Evolutionary conservation across 768 basidiomycete genomes (phyloP).

Genomic region (Clitopilus hobsonii): DNA sequence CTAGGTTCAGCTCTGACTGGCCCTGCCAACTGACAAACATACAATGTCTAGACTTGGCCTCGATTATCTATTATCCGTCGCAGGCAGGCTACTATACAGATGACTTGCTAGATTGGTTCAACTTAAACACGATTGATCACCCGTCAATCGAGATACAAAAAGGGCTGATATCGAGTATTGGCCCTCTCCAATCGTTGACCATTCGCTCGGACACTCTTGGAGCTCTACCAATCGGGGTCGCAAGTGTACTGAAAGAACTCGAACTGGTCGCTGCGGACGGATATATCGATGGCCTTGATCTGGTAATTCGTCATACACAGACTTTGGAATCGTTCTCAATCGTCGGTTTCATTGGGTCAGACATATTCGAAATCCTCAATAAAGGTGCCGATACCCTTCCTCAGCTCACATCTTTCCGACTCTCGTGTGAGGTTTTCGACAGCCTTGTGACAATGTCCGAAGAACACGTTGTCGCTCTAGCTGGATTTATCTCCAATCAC

Average conservation of each 20-base stretch:
- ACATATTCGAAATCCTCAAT: constrained; percentile 25
- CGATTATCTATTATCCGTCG: background rate
- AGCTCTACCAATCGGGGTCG: constrained; percentile 26
- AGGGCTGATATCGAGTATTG: constrained; percentile 1
- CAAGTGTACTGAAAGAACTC: constrained; percentile 24
- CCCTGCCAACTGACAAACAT: constrained; percentile 8
- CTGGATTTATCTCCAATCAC: constrained; percentile 26
- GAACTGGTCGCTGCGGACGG: constrained; percentile 26
- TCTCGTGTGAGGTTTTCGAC: constrained; percentile 24
- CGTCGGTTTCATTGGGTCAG: constrained; percentile 24
- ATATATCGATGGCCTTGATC: constrained; percentile 25
- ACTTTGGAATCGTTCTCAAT: constrained; percentile 31
- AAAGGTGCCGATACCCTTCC: constrained; percentile 22
- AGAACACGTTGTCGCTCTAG: constrained; percentile 15
- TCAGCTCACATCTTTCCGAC: constrained; percentile 28
- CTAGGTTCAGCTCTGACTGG: constrained; percentile 9
- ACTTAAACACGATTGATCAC: constrained; percentile 7
- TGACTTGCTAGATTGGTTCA: background rate
- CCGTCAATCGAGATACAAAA: background rate
- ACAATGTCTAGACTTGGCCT: constrained; percentile 2
- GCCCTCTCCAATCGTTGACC: constrained; percentile 17
- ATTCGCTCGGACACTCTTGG: constrained; percentile 22
- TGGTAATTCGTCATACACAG: constrained; percentile 28
- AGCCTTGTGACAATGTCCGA: constrained; percentile 6
- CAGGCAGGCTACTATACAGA: background rate